Conservation (phyloP, 1,284 basidiomycete species). For the Erythrobasidium hasegawianum region DNA sequence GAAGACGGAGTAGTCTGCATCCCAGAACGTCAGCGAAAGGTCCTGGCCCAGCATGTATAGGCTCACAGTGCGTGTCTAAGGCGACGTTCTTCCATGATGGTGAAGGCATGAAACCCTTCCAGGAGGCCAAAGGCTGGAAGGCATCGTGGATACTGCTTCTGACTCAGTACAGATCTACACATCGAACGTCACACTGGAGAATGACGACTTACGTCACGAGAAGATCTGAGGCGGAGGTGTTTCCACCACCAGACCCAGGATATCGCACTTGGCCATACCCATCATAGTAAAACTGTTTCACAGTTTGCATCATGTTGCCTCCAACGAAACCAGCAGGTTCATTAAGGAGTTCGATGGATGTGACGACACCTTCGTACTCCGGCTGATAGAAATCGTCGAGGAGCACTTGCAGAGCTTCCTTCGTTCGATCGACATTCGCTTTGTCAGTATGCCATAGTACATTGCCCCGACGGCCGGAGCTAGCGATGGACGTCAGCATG, state of each 20-base stretch:
- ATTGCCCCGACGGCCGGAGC: conserved; percentile 64
- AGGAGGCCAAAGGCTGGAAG: conserved; percentile 71
- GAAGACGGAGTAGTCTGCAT: conserved; percentile 24
- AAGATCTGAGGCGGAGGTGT: neutral
- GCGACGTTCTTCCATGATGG: conserved; percentile 61
- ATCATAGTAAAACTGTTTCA: conserved; percentile 63
- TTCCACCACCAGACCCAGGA: conserved; percentile 46
- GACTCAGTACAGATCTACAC: too few species aligned
- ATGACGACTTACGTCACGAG: conserved; percentile 56
- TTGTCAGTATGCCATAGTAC: conserved; percentile 68
- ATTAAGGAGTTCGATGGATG: conserved; percentile 54
- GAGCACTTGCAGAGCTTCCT: conserved; percentile 61
- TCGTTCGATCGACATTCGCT: conserved; percentile 66
- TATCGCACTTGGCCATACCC: conserved; percentile 34
- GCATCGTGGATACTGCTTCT: conserved; percentile 73
- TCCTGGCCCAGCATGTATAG: conserved; percentile 34
- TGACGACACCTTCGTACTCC: conserved; percentile 61
- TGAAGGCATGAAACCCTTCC: conserved; percentile 64
- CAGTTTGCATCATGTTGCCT: conserved; percentile 37
- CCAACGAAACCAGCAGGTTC: conserved; percentile 71
- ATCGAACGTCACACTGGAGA: too few species aligned
- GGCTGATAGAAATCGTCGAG: conserved; percentile 47
- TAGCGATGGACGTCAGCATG: too few species aligned
- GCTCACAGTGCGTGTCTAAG: conserved; percentile 59
- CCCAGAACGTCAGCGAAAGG: neutral